These are phyloP conservation scores for Herpotrichia juniperi DNA, from an alignment of 2,329 filamentous ascomycete genomes.

Conservation along the genomic window DNA sequence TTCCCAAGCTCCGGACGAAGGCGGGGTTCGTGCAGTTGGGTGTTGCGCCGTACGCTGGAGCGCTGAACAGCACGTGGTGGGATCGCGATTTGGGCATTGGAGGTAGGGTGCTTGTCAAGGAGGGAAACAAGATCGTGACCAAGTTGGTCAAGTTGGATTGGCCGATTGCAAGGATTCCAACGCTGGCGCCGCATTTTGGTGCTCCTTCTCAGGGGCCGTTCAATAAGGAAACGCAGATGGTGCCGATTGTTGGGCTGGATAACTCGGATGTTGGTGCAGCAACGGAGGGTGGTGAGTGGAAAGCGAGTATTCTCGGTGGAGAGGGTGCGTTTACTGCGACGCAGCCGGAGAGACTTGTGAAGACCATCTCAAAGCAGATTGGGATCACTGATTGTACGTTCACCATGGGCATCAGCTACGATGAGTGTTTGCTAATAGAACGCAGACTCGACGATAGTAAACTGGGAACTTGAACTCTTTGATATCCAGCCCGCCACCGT, in stretches of 20 bases:
- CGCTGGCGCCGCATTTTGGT: slow-evolving; percentile 92
- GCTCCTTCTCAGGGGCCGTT: slow-evolving; percentile 68
- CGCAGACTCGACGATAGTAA: slow-evolving; percentile 72
- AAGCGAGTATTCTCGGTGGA: slow-evolving; percentile 60
- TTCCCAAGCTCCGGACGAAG: slow-evolving; percentile 82
- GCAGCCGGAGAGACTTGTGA: slow-evolving; percentile 84
- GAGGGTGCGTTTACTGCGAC: slow-evolving; percentile 77
- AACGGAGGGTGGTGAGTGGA: slow-evolving; percentile 45
- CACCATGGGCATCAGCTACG: neutral
- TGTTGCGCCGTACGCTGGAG: slow-evolving; percentile 91
- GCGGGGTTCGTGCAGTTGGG: slow-evolving; percentile 88
- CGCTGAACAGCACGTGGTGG: slow-evolving; percentile 91
- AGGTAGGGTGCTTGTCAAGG: slow-evolving; percentile 83
- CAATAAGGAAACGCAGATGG: slow-evolving; percentile 92
- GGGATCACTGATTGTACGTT: slow-evolving; percentile 66
- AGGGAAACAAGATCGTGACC: slow-evolving; percentile 76
- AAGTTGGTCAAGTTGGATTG: slow-evolving; percentile 91
- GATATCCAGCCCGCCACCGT: slow-evolving; percentile 85
- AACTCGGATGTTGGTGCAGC: slow-evolving; percentile 61
- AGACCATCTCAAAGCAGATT: slow-evolving; percentile 80
- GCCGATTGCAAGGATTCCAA: slow-evolving; percentile 90
- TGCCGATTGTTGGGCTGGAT: slow-evolving; percentile 91
- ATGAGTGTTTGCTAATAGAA: slow-evolving; percentile 12
- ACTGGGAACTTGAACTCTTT: slow-evolving; percentile 97
- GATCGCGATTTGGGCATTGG: slow-evolving; percentile 92